Evolutionary conservation across 2,329 filamentous ascomycete genomes (phyloP).

Genomic region (Fusarium drepaniforme): DNA sequence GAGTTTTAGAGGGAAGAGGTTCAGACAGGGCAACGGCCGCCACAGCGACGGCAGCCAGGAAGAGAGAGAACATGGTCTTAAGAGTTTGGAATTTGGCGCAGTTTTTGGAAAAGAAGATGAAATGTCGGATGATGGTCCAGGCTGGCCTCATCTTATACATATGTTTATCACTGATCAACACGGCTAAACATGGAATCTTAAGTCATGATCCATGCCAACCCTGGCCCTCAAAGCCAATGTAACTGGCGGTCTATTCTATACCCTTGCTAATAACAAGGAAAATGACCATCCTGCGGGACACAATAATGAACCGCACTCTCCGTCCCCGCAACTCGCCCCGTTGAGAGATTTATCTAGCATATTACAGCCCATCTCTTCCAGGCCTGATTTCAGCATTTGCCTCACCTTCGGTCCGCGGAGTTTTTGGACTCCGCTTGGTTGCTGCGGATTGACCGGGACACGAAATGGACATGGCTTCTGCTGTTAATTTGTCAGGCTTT

Average conservation of each 20-base stretch:
- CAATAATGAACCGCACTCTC: not conserved
- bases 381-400: not conserved
- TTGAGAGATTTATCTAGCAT: not conserved
- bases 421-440: not conserved
- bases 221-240: not conserved
- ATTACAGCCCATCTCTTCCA: not conserved
- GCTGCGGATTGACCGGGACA: not conserved
- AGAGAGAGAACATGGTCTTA: not conserved
- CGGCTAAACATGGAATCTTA: not conserved
- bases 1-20: constrained; percentile 10
- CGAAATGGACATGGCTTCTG: not conserved
- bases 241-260: not conserved
- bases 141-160: not conserved
- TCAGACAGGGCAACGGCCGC: constrained; percentile 8
- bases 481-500: not conserved
- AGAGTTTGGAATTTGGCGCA: not conserved
- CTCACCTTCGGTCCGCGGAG: not conserved
- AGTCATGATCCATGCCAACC: not conserved
- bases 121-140: not conserved
- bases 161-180: not conserved
- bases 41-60: not conserved
- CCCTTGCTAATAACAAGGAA: not conserved
- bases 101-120: not conserved
- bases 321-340: not conserved
- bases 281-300: not conserved